These are phyloP conservation scores for Mycena citricolor DNA, from an alignment of 1,284 basidiomycete genomes.

Conservation along the genomic window DNA sequence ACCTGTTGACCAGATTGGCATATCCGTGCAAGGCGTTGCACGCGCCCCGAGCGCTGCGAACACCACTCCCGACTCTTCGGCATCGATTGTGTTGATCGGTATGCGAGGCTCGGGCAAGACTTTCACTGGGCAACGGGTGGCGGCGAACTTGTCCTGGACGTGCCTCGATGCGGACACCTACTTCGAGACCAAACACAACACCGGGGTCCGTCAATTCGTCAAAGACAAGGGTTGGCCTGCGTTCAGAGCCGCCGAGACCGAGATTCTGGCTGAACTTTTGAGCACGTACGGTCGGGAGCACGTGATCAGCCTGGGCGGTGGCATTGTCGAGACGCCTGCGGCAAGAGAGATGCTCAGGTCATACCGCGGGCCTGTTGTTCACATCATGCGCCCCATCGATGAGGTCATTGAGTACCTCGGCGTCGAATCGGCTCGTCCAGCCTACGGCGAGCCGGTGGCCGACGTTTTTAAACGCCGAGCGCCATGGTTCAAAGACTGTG, in stretches of 20 bases:
- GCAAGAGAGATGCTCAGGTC: conserved; percentile 71
- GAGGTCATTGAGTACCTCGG: conserved; percentile 69
- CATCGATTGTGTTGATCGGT: conserved; percentile 85
- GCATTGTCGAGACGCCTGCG: conserved; percentile 85
- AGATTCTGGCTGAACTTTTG: conserved; percentile 59
- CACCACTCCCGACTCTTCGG: conserved; percentile 41
- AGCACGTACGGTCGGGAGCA: conserved; percentile 57
- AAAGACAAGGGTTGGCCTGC: conserved; percentile 53
- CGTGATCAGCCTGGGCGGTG: conserved; percentile 92
- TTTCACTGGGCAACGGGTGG: conserved; percentile 81
- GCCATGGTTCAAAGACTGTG: conserved; percentile 89
- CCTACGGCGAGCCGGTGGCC: conserved; percentile 81
- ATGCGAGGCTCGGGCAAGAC: conserved; percentile 99
- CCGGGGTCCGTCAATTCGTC: conserved; percentile 78
- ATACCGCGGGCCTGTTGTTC: conserved; percentile 56
- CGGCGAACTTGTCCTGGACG: conserved; percentile 70
- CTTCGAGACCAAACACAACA: conserved; percentile 68
- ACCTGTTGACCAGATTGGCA: conserved; percentile 68
- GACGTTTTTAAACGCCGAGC: conserved; percentile 84
- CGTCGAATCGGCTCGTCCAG: conserved; percentile 75
- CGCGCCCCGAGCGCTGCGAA: conserved; percentile 50
- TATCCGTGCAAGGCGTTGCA: conserved; percentile 85
- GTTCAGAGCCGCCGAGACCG: conserved; percentile 44
- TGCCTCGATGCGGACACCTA: conserved; percentile 88
- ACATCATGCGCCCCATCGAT: conserved; percentile 43